A percentile compares a stretch with the other conserved stretches of the same genome.
Conservation (phyloP, 306 rosid genomes). For the Castanospermum australe region DNA sequence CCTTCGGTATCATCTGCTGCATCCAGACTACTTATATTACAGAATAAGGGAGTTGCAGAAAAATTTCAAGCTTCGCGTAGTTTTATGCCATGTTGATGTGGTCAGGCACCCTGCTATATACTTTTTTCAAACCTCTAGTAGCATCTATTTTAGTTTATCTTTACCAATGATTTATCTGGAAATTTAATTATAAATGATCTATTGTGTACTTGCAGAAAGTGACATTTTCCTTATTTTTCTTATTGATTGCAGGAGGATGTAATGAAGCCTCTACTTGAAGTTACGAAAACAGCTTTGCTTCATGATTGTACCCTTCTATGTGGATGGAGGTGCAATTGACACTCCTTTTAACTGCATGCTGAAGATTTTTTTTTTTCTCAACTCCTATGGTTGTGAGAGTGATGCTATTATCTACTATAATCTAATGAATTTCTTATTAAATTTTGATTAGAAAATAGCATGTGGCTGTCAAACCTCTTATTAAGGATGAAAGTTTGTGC, state of each 20-base stretch:
- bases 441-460: neutral
- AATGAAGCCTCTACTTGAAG: conserved; percentile 88
- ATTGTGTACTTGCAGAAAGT: neutral
- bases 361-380: conserved; percentile 11
- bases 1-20: conserved; percentile 95
- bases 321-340: conserved; percentile 81
- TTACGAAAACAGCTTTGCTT: conserved; percentile 94
- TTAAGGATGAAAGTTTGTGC: neutral
- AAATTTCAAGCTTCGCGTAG: conserved; percentile 84
- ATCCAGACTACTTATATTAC: conserved; percentile 88
- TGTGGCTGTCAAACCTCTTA: neutral
- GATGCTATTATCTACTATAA: conserved; percentile 3
- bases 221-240: conserved; percentile 17
- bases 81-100: conserved; percentile 95
- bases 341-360: conserved; percentile 16
- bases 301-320: conserved; percentile 92
- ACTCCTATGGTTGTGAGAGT: neutral
- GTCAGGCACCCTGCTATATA: conserved; percentile 39
- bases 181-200: neutral
- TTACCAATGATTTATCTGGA: conserved; percentile 4
- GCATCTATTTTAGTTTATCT: conserved; percentile 11
- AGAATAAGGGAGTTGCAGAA: conserved; percentile 95
- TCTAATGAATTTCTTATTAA: neutral
- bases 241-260: conserved; percentile 83
- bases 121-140: neutral